Percentiles rank a stretch among this genome's conserved stretches.
Evolutionary conservation across 2,329 filamentous ascomycete species (phyloP).

Genomic region (Knufia petricola): DNA sequence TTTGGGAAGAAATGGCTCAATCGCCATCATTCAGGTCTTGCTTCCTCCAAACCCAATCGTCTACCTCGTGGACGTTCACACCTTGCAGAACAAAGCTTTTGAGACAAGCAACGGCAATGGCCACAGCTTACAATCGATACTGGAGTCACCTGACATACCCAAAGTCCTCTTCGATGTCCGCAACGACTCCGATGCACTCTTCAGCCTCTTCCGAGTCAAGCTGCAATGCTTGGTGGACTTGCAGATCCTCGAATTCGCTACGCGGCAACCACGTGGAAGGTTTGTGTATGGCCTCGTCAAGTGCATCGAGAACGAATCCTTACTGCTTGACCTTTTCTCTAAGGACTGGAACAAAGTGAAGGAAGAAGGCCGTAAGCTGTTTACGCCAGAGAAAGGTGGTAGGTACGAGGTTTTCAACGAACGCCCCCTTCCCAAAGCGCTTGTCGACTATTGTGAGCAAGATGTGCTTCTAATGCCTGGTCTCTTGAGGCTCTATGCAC

Average conservation of each 20-base stretch:
- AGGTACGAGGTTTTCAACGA: conserved; percentile 39
- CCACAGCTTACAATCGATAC: conserved; percentile 28
- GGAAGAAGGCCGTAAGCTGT: conserved; percentile 30
- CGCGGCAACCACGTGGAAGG: conserved; percentile 9
- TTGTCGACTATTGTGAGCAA: conserved; percentile 38
- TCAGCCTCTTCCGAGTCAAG: conserved; percentile 32
- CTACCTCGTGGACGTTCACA: conserved; percentile 40
- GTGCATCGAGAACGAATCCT: conserved; percentile 29
- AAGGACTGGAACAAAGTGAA: conserved; percentile 30
- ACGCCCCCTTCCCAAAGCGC: conserved; percentile 34
- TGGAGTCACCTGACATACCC: conserved; percentile 33
- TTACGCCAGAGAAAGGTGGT: conserved; percentile 36
- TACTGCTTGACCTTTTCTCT: conserved; percentile 10
- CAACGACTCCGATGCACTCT: conserved; percentile 46
- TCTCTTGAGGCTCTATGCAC: conserved; percentile 26
- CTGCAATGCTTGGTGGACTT: conserved; percentile 40
- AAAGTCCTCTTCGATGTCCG: conserved; percentile 49
- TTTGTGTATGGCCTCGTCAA: conserved; percentile 30
- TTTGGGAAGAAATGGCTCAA: conserved; percentile 34
- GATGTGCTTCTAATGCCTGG: conserved; percentile 37
- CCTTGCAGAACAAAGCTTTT: conserved; percentile 33
- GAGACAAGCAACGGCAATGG: conserved; percentile 25
- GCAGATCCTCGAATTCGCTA: conserved; percentile 43
- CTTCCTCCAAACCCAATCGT: conserved; percentile 24
- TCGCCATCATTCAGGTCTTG: conserved; percentile 39